phyloP scores from a whole-genome alignment of 495 filamentous ascomycete species.

The Tuber brumale region DNA sequence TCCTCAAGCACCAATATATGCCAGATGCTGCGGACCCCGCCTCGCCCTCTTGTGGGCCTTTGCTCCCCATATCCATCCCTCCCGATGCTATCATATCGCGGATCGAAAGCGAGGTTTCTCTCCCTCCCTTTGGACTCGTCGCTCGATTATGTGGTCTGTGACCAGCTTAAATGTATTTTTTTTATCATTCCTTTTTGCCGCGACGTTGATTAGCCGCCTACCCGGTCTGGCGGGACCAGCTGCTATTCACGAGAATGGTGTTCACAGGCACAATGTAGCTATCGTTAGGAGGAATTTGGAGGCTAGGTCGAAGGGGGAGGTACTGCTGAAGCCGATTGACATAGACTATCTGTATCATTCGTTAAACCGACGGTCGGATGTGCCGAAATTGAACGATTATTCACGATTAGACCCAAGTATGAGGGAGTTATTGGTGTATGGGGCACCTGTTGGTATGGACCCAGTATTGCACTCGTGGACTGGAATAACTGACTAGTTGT shows the following conservation, averaged over 20 bases:
- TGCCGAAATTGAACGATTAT: conserved; percentile 20
- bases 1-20: not conserved
- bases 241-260: not conserved
- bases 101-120: not conserved
- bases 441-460: conserved; percentile 19
- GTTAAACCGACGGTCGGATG: conserved; percentile 12
- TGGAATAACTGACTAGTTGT: not conserved
- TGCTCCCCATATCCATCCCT: not conserved
- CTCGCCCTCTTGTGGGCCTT: not conserved
- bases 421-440: conserved; percentile 41
- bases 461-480: not conserved
- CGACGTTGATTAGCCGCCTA: conserved; percentile 9
- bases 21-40: not conserved
- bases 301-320: not conserved
- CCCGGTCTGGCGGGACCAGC: not conserved
- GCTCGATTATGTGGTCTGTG: conserved; percentile 4
- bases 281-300: not conserved
- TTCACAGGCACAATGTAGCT: not conserved
- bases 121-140: not conserved
- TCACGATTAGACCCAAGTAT: conserved; percentile 32
- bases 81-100: not conserved
- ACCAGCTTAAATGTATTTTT: conserved; percentile 5
- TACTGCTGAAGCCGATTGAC: conserved; percentile 2
- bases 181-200: not conserved
- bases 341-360: conserved; percentile 5